Evolutionary conservation across 2,329 filamentous ascomycete genomes (phyloP), one percentile per base, ranked within the genome.

Genomic region (Nothophoma quercina): DNA sequence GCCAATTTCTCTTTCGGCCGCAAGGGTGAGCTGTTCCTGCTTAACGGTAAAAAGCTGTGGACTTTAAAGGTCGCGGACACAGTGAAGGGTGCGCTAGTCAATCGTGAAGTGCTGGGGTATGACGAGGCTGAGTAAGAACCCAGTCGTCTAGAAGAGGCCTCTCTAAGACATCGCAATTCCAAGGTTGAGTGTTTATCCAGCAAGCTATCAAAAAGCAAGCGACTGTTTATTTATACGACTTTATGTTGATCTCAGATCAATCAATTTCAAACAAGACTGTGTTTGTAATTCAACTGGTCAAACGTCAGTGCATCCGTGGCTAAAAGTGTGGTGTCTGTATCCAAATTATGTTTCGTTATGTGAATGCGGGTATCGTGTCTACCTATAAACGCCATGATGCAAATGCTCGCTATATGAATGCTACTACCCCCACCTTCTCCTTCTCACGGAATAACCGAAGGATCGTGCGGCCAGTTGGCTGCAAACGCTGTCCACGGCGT

Each of bases 1-100:
- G 74, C 78, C 0, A 81, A 81, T 51, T 81, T 82, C 47, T 78
- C 76, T 16, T 82, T 82, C 51, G 78, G 78, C 0, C 67, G 64
- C 6, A 60, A 75, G 2, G 79, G 79, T 0, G 72, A 79, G 55
- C 58, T 82, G 23, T 79, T 81, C 23, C 66, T 81, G 8, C 76
- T 81, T 42, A 77, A 80, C 2, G 79, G 79, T 53, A 51, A 58
- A 15, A 58, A 47, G 33, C 39, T 65, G 2, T 65, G 62, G 60
- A 34, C 52, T 16, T 22, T 54, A 12, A 49, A 50, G 21, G 34
- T 65, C 9, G 45, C 47, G 12, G 23, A 47, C 7, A 32, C 39
- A 1, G 42, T 55, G 13, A 57, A 52, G 8, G 60, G 62, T 7
- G 60, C 50, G 9, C 40, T 62, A 15, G 34, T 63, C 2, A 42